phyloP scores from a whole-genome alignment of 805 yeast genomes.

The Teunomyces panamensis region DNA sequence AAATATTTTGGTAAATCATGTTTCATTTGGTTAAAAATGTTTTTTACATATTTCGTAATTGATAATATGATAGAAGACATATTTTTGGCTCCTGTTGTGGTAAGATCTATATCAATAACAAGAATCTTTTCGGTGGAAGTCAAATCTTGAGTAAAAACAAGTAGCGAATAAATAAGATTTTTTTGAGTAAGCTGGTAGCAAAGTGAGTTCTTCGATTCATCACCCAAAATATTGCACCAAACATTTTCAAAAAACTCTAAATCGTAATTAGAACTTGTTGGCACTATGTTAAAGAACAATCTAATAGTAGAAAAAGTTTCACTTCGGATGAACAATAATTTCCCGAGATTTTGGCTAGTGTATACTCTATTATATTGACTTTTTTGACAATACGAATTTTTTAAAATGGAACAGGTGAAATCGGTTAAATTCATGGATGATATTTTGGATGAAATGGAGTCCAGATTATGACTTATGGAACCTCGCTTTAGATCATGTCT shows the following conservation, averaged over 20 bases:
- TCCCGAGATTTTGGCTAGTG: background rate
- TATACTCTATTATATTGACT: background rate
- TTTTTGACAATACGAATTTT: background rate
- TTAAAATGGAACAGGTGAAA: background rate
- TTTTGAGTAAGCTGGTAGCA: constrained; percentile 33
- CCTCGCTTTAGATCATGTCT: background rate
- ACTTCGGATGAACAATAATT: constrained; percentile 5
- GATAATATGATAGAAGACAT: constrained; percentile 29
- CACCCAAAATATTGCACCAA: constrained; percentile 63
- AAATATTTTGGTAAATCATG: constrained; percentile 37
- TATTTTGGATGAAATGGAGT: background rate
- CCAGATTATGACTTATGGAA: background rate
- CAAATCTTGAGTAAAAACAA: constrained; percentile 42
- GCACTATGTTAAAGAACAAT: constrained; percentile 43
- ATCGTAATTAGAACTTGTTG: background rate
- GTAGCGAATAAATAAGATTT: constrained; percentile 35
- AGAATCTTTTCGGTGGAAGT: constrained; percentile 37
- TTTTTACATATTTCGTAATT: constrained; percentile 29
- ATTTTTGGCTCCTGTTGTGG: constrained; percentile 43
- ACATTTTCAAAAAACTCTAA: constrained; percentile 28
- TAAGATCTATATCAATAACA: constrained; percentile 49
- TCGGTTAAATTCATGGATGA: background rate
- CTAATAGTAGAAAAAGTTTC: constrained; percentile 25
- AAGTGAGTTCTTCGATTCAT: constrained; percentile 54
- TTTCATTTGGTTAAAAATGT: background rate